These are phyloP conservation scores for Cercospora sp. DNA, from an alignment of 2,329 filamentous ascomycete species.

Conservation along the genomic window DNA sequence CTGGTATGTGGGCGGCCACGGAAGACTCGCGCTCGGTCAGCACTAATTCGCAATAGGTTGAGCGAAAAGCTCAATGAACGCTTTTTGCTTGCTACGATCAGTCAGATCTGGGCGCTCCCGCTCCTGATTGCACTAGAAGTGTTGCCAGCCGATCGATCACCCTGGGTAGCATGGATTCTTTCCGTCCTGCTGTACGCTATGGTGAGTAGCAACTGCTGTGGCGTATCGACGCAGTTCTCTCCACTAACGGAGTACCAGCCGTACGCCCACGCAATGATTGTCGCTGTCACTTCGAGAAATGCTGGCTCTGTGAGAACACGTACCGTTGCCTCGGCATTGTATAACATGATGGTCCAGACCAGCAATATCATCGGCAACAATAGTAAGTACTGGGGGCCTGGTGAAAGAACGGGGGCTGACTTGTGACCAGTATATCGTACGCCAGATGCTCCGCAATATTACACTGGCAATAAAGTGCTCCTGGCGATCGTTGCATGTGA, in stretches of 20 bases:
- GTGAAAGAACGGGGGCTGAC: not conserved
- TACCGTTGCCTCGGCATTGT: constrained; percentile 60
- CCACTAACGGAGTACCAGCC: constrained; percentile 27
- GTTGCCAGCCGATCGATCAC: constrained; percentile 41
- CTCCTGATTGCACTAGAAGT: constrained; percentile 41
- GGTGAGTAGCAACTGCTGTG: not conserved
- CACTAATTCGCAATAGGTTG: constrained; percentile 35
- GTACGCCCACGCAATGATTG: constrained; percentile 58
- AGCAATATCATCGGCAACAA: constrained; percentile 40
- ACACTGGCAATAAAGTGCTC: constrained; percentile 55
- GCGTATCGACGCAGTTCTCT: not conserved
- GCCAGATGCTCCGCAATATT: constrained; percentile 57
- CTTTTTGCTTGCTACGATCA: constrained; percentile 50
- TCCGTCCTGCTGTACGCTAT: constrained; percentile 43
- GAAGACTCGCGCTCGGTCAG: not conserved
- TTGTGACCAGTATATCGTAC: constrained; percentile 51
- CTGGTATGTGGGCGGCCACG: not conserved
- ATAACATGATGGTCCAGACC: constrained; percentile 54
- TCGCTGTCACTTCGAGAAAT: constrained; percentile 63
- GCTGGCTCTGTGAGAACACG: constrained; percentile 62
- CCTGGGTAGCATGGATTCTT: constrained; percentile 43
- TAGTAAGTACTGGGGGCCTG: constrained; percentile 36
- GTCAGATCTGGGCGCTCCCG: constrained; percentile 45
- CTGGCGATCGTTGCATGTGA: constrained; percentile 48
- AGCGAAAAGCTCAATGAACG: constrained; percentile 54